A percentile compares a stretch with the other conserved stretches of the same genome.
Conservation (phyloP, 306 rosid species). For the Rubus parviflorus region DNA sequence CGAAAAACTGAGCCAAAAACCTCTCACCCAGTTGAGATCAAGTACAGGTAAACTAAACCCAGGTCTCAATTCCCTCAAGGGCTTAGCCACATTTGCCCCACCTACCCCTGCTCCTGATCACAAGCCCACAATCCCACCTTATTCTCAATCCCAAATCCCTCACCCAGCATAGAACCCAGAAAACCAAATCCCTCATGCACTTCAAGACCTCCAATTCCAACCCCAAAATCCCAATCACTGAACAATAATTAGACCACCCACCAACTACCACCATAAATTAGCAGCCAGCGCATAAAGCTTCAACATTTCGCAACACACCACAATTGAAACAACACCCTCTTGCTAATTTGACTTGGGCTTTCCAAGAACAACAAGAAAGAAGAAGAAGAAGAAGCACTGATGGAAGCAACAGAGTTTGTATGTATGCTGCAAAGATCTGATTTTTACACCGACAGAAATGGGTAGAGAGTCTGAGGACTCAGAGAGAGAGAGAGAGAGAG, state of each 20-base stretch:
- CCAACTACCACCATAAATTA: conserved; percentile 55
- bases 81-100: conserved; percentile 94
- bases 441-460: conserved; percentile 62
- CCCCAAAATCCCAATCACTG: conserved; percentile 35
- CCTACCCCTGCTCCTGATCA: conserved; percentile 90
- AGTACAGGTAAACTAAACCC: conserved; percentile 20
- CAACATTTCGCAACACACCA: conserved; percentile 29
- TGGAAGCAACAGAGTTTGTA: conserved; percentile 28
- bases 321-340: background rate
- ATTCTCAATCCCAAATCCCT: conserved; percentile 53
- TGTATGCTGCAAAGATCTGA: conserved; percentile 56
- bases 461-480: conserved; percentile 16
- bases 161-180: conserved; percentile 50
- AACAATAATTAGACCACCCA: conserved; percentile 28
- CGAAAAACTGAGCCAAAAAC: conserved; percentile 16
- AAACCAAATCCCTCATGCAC: conserved; percentile 77
- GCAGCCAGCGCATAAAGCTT: conserved; percentile 22
- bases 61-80: conserved; percentile 21
- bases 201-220: conserved; percentile 29
- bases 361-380: conserved; percentile 7
- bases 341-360: background rate
- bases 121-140: conserved; percentile 68
- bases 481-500: conserved; percentile 20
- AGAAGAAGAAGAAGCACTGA: conserved; percentile 15
- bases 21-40: conserved; percentile 42